Percentiles rank a stretch among this genome's conserved stretches.
Evolutionary conservation across 1,139 yeast genomes (phyloP).

Genomic region (Nakaseomyces sp.): DNA sequence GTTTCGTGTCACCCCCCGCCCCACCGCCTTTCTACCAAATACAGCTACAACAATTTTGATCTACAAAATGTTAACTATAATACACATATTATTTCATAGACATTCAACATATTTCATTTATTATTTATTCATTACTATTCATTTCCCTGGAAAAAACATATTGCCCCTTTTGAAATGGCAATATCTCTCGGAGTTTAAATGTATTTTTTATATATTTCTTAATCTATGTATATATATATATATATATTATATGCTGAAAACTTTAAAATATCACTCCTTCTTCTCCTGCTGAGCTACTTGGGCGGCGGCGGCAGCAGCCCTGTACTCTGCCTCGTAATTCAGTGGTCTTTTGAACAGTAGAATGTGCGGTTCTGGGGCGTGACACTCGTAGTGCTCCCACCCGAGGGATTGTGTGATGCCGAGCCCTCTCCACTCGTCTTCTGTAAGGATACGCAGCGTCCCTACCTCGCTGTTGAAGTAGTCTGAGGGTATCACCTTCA

Average conservation of each 20-base stretch:
- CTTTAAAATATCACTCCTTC: constrained; percentile 1
- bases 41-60: no score
- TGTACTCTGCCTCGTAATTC: constrained; percentile 29
- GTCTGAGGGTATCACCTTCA: constrained; percentile 91
- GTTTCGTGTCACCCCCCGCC: no score
- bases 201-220: not conserved
- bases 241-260: not conserved
- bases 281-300: constrained; percentile 19
- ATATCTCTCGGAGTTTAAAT: no score
- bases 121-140: not conserved
- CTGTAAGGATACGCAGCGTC: constrained; percentile 78
- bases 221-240: not conserved
- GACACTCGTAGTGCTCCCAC: constrained; percentile 98
- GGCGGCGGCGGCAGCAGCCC: constrained; percentile 27
- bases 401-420: constrained; percentile 97
- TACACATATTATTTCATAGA: no score
- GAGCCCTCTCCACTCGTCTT: constrained; percentile 97
- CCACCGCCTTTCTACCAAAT: no score
- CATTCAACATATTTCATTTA: no score
- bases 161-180: no score
- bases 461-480: constrained; percentile 94
- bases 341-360: constrained; percentile 72
- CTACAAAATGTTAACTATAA: not conserved
- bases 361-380: constrained; percentile 97
- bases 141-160: no score